Percentiles rank a stretch among this genome's conserved stretches.
phyloP scores from a whole-genome alignment of 768 basidiomycete genomes.

The Suillus subalutaceus region DNA sequence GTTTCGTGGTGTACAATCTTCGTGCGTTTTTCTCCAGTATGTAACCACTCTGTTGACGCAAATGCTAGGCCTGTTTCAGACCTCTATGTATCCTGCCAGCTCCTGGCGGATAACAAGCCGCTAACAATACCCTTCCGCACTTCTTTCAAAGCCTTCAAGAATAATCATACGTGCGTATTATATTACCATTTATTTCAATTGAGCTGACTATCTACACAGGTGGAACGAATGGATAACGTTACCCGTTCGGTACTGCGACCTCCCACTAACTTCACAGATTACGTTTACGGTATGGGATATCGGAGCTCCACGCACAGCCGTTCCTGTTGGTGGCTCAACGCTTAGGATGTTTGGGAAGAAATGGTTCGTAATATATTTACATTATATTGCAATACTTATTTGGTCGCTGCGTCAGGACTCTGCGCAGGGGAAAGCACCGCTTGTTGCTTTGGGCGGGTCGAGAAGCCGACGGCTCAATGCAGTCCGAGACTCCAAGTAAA shows the following conservation, averaged over 20 bases:
- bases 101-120: constrained; percentile 91
- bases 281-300: constrained; percentile 98
- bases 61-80: constrained; percentile 79
- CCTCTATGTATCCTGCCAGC: constrained; percentile 90
- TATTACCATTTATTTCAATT: neutral
- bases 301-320: constrained; percentile 74
- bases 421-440: constrained; percentile 90
- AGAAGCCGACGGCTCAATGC: constrained; percentile 84
- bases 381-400: neutral
- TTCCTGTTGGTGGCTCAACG: constrained; percentile 90
- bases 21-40: constrained; percentile 43
- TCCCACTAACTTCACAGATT: constrained; percentile 87
- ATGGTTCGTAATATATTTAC: constrained; percentile 52
- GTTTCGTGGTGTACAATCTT: constrained; percentile 82
- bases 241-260: constrained; percentile 90
- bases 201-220: constrained; percentile 37
- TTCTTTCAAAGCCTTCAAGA: constrained; percentile 90
- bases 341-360: constrained; percentile 93
- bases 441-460: constrained; percentile 80
- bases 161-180: constrained; percentile 64
- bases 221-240: constrained; percentile 97
- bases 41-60: constrained; percentile 31
- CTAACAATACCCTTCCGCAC: constrained; percentile 91
- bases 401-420: constrained; percentile 55
- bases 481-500: constrained; percentile 89